These are phyloP conservation scores for Pseudocercospora cruenta DNA, from an alignment of 2,329 filamentous ascomycete species.

Conservation along the genomic window DNA sequence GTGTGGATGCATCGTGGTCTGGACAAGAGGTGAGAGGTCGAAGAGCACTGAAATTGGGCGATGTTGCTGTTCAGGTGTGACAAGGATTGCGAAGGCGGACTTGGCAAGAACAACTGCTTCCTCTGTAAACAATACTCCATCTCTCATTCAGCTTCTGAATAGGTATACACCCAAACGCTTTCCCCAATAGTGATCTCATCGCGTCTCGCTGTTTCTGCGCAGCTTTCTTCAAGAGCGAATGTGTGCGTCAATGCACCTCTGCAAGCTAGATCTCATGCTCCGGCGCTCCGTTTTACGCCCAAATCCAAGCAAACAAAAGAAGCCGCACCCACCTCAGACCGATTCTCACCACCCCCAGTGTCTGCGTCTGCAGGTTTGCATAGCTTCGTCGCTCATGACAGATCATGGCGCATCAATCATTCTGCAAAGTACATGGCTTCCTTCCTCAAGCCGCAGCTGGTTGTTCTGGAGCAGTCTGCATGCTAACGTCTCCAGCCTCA, in stretches of 20 bases:
- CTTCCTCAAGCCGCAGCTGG: neutral
- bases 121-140: neutral
- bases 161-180: neutral
- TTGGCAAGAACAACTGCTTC: neutral
- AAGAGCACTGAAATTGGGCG: neutral
- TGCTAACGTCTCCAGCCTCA: slow-evolving; percentile 14
- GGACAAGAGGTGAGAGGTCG: neutral
- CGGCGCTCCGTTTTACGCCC: neutral
- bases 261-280: slow-evolving; percentile 2
- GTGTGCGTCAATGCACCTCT: neutral
- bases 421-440: too few relatives aligned
- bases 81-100: neutral
- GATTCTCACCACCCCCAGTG: neutral
- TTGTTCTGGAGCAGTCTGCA: slow-evolving; percentile 9
- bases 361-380: neutral
- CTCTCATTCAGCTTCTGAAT: neutral
- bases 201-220: neutral
- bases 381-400: neutral
- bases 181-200: neutral
- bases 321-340: neutral
- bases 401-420: neutral
- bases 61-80: neutral
- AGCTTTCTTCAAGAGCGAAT: neutral
- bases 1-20: neutral
- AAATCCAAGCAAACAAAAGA: neutral